phyloP scores from a whole-genome alignment of 2,329 filamentous ascomycete species.

The Trematosphaeria pertusa region DNA sequence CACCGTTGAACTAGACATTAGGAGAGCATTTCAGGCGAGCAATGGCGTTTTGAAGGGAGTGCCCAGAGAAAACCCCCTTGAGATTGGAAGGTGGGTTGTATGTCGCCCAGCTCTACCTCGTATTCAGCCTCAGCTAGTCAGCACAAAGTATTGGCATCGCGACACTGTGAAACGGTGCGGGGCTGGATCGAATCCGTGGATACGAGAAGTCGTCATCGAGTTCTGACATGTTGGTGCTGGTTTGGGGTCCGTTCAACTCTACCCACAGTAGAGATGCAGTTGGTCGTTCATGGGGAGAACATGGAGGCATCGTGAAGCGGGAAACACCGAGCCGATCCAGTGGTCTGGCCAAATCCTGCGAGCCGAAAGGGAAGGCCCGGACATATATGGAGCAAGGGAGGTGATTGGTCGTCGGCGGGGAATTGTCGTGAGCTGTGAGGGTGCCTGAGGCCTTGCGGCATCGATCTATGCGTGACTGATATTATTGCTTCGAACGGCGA shows the following conservation, averaged over 20 bases:
- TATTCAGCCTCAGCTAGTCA: conserved; percentile 17
- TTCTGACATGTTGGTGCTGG: not conserved
- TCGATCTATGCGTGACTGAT: too few relatives aligned
- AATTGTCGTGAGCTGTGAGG: too few relatives aligned
- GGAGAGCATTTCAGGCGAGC: conserved; percentile 7
- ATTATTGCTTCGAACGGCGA: too few relatives aligned
- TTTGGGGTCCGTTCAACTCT: not conserved
- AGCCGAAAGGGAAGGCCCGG: not conserved
- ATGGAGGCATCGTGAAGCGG: conserved; percentile 3
- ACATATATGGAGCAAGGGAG: not conserved
- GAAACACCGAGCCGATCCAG: not conserved
- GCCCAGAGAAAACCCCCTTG: not conserved
- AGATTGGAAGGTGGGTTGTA: conserved; percentile 7
- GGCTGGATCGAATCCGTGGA: not conserved
- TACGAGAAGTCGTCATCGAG: conserved; percentile 9
- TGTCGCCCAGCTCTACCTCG: conserved; percentile 8
- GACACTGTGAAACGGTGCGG: conserved; percentile 1
- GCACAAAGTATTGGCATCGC: conserved; percentile 14
- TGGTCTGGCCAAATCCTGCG: conserved; percentile 1
- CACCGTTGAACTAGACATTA: conserved; percentile 6
- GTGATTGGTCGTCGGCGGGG: too few relatives aligned
- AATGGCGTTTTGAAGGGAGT: conserved; percentile 11
- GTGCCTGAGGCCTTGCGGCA: too few relatives aligned
- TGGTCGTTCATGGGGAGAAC: not conserved
- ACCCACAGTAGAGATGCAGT: not conserved